A percentile compares a stretch with the other conserved stretches of the same genome.
These are phyloP conservation scores for Paramecium tetraurelia DNA, from an alignment of 73 alveolate genomes.

Conservation along the genomic window DNA sequence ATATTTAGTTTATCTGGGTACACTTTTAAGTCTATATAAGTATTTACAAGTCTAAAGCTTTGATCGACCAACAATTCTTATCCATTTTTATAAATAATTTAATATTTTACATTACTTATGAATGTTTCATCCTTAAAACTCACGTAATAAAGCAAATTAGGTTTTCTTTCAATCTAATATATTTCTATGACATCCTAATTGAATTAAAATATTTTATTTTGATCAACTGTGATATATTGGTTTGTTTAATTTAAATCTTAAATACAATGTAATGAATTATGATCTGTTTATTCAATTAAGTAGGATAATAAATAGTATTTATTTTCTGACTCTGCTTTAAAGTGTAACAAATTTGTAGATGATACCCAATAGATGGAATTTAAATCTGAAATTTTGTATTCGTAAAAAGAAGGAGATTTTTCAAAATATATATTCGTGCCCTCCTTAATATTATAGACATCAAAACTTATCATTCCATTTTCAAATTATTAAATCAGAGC, in stretches of 20 bases:
- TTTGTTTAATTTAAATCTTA: not conserved
- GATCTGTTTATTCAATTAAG: not conserved
- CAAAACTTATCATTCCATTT: not conserved
- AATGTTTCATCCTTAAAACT: not conserved
- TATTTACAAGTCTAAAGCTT: not conserved
- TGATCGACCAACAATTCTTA: not conserved
- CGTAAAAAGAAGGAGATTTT: not conserved
- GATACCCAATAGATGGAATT: not conserved
- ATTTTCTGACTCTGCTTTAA: not conserved
- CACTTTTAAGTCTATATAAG: not conserved
- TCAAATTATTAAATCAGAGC: not conserved
- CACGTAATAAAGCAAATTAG: not conserved
- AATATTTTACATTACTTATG: not conserved
- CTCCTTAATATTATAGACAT: not conserved
- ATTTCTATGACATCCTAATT: not conserved
- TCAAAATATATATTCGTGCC: not conserved
- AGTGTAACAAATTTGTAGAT: not conserved
- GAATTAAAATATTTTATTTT: not conserved
- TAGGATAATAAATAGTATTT: not conserved
- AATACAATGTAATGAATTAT: not conserved
- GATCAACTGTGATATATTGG: not conserved
- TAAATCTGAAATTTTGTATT: not conserved
- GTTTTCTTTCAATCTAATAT: not conserved
- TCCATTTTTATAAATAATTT: not conserved
- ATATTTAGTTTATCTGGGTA: not conserved